These are phyloP conservation scores for Shiraia bambusicola DNA, from an alignment of 2,329 filamentous ascomycete species.

Conservation along the genomic window DNA sequence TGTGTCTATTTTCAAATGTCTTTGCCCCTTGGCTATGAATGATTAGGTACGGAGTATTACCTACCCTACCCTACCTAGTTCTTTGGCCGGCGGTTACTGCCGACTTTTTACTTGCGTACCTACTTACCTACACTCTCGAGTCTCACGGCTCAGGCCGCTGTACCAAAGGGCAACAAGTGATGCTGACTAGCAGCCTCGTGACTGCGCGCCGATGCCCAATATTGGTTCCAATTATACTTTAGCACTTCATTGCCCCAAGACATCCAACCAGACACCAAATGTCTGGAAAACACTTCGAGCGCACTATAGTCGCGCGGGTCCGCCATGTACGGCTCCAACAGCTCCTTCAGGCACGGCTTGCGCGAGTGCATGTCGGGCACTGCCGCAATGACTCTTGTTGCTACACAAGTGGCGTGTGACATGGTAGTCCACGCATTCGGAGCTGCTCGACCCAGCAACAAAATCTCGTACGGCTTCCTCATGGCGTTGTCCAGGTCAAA, in stretches of 20 bases:
- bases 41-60: no score
- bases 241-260: conserved; percentile 75
- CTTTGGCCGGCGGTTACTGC: no score
- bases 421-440: conserved; percentile 28
- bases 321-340: conserved; percentile 61
- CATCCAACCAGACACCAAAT: conserved; percentile 75
- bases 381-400: conserved; percentile 62
- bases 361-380: conserved; percentile 77
- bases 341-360: conserved; percentile 68
- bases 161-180: conserved; percentile 2
- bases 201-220: conserved; percentile 45
- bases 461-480: conserved; percentile 75
- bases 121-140: no score
- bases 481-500: conserved; percentile 61
- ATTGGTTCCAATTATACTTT: conserved; percentile 63
- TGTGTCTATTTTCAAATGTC: no score
- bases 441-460: conserved; percentile 59
- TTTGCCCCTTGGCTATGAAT: no score
- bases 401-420: conserved; percentile 33
- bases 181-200: background rate
- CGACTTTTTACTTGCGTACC: no score
- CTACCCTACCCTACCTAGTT: no score
- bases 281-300: conserved; percentile 76
- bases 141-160: background rate
- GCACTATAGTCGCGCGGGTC: conserved; percentile 52